phyloP scores from a whole-genome alignment of 768 basidiomycete species.

The Mycena galopus region DNA sequence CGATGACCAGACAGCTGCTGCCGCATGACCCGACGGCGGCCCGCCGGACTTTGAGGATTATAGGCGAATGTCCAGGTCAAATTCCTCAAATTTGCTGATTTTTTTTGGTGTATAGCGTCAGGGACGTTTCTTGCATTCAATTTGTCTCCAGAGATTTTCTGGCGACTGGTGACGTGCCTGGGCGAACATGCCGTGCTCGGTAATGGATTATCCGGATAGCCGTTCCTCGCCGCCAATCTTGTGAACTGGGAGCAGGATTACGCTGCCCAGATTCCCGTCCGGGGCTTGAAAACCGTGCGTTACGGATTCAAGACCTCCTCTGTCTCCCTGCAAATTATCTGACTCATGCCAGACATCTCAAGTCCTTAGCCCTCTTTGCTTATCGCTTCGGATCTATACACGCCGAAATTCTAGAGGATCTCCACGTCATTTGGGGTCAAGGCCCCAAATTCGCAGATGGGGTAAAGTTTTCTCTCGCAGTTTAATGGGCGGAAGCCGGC shows the following conservation, averaged over 20 bases:
- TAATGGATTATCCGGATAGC: background rate
- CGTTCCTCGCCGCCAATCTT: background rate
- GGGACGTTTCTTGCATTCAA: no score
- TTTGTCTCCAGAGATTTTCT: no score
- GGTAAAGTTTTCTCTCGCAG: background rate
- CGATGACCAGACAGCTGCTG: slow-evolving; percentile 10
- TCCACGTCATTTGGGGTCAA: background rate
- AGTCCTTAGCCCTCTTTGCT: background rate
- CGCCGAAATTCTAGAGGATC: background rate
- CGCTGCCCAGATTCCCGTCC: no score
- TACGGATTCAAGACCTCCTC: no score
- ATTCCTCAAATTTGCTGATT: no score
- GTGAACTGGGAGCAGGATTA: no score
- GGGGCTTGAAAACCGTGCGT: no score
- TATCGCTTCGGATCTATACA: background rate
- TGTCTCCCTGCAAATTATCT: background rate
- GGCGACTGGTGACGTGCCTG: background rate
- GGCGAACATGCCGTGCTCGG: background rate
- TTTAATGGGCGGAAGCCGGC: background rate
- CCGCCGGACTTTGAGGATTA: no score
- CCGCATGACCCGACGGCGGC: background rate
- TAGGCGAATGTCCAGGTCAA: no score
- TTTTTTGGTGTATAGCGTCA: no score
- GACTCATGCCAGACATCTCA: no score
- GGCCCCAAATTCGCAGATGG: background rate